Evolutionary conservation across 768 basidiomycete species (phyloP), one percentile per base, ranked within the genome.

Genomic region (Gloeopeniophorella convolvens): DNA sequence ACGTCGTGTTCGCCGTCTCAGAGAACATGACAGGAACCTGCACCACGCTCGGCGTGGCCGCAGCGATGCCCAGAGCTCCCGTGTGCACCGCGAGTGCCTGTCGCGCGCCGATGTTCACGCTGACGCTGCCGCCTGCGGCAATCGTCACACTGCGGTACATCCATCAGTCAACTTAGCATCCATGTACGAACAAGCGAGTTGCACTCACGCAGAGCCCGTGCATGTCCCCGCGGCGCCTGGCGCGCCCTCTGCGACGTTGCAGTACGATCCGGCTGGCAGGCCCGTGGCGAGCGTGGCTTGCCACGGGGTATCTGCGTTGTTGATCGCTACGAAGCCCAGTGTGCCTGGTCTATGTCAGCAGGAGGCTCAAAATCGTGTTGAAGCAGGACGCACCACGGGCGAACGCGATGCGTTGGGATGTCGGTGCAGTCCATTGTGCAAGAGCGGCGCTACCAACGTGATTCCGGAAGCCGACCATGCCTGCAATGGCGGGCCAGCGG

Each of bases 401-500:
- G 57, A 84, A 87, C 0, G 83, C 83, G 50, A 85, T 81, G 60
- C 75, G 83, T 50, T 80, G 68, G 3, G 73, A 66, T 40, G 72
- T 70, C 0, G 80, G 77, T 2, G 80, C 73, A 5, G 77, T 70
- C 80, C 82, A 85, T 57, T 81, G 70, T 1, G 65, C 74, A 4
- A 85, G 55, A 1, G 70, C 61, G 2, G 76, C 69, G 2, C 66
- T 59, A 4, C 80, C 80, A 8, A 82, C 82, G 27, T 70, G 68
- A 56, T 83, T 80, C 28, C 75, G 70, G 69, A 83, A 83, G 2
- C 77, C 79, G 33, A 67, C 65, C 80, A 83, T 82, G 4, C 82
- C 82, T 2, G 70, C 64, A 34, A 83, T 67, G 4, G 80, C 72
- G 3, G 70, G 59, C 68, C 72, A 80, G 4, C 82, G 77, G 56